A percentile compares a stretch with the other conserved stretches of the same genome.
These are phyloP conservation scores for Pseudopithomyces chartarum DNA, from an alignment of 2,329 filamentous ascomycete species.

Conservation along the genomic window DNA sequence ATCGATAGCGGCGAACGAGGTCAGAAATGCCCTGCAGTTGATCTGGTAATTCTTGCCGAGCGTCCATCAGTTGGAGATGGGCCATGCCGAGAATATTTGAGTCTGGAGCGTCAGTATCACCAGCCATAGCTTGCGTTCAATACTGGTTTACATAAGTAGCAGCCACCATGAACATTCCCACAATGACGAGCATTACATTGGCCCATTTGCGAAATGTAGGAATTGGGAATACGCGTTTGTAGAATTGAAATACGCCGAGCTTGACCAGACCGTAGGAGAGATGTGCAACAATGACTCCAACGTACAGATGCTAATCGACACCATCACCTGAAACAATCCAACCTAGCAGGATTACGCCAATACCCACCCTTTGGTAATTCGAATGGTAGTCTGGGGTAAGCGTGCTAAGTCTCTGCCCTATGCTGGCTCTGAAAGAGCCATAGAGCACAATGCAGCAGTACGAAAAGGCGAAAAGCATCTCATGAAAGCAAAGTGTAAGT, in stretches of 20 bases:
- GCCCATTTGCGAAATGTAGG: neutral
- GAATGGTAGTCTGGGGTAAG: no score
- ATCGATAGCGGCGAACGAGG: neutral
- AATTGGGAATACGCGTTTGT: neutral
- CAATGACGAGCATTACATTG: neutral
- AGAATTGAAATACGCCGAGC: neutral
- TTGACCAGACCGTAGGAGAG: neutral
- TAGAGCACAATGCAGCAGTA: no score
- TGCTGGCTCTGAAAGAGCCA: no score
- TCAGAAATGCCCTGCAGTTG: neutral
- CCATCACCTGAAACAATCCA: no score
- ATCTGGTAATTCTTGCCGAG: neutral
- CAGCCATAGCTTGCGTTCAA: neutral
- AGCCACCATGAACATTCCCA: neutral
- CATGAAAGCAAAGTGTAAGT: no score
- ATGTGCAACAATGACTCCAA: neutral
- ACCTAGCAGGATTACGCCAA: no score
- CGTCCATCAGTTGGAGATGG: constrained; percentile 4
- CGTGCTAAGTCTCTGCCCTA: no score
- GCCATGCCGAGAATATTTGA: constrained; percentile 2
- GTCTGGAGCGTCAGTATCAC: neutral
- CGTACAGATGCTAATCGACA: neutral
- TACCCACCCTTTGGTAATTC: no score
- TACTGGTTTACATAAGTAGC: neutral
- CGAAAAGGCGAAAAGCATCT: no score